A percentile compares a stretch with the other conserved stretches of the same genome.
Evolutionary conservation across 2,329 filamentous ascomycete species (phyloP).

Genomic region (Anthostomella pinea): DNA sequence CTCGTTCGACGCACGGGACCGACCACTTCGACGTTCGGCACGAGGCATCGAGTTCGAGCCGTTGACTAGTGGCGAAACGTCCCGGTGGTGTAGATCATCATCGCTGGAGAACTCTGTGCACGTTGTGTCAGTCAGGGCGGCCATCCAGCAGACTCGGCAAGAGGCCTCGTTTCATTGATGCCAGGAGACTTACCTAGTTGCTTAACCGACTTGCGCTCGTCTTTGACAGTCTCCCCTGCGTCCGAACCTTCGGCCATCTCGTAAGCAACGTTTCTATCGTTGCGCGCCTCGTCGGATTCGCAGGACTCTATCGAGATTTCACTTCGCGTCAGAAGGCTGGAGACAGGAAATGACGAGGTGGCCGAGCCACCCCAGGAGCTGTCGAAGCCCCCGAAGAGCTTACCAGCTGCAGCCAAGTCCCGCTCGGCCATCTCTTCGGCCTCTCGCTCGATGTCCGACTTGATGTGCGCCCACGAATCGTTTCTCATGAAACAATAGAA

Average conservation of each 20-base stretch:
- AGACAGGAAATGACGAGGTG: slow-evolving; percentile 15
- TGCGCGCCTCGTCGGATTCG: slow-evolving; percentile 19
- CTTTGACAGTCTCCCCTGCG: slow-evolving; percentile 2
- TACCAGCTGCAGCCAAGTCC: slow-evolving; percentile 27
- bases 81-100: slow-evolving; percentile 11
- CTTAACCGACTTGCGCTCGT: slow-evolving; percentile 5
- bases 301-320: slow-evolving; percentile 30
- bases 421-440: slow-evolving; percentile 23
- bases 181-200: slow-evolving; percentile 24
- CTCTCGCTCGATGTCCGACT: slow-evolving; percentile 16
- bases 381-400: slow-evolving; percentile 23
- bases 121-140: too few relatives aligned
- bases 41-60: background rate
- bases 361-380: slow-evolving; percentile 16
- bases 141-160: too few relatives aligned
- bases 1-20: slow-evolving; percentile 4
- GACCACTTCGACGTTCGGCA: slow-evolving; percentile 1
- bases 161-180: too few relatives aligned
- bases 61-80: background rate
- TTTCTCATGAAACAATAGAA: slow-evolving; percentile 8
- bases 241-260: slow-evolving; percentile 16
- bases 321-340: slow-evolving; percentile 22
- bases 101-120: slow-evolving; percentile 22
- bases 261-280: slow-evolving; percentile 13
- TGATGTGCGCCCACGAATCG: slow-evolving; percentile 16